These are phyloP conservation scores for Scheffersomyces lignicola DNA, from an alignment of 1,139 yeast species.

Conservation along the genomic window DNA sequence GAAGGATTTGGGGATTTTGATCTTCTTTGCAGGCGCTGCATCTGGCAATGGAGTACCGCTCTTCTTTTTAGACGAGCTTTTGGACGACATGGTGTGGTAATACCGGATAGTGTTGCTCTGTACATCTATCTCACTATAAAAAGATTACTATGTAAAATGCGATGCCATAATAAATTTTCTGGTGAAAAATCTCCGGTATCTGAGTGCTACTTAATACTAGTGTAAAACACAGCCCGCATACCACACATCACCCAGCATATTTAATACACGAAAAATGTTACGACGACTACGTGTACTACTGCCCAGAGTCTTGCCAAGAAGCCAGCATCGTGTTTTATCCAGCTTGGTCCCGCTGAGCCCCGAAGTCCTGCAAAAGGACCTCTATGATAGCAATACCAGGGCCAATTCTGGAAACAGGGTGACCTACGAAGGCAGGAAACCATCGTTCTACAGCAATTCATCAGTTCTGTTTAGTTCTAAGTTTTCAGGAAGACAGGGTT, in stretches of 20 bases:
- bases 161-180: no score
- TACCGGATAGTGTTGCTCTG: neutral
- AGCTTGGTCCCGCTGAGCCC: conserved; percentile 7
- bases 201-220: no score
- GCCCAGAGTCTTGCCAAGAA: neutral
- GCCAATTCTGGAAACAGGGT: conserved; percentile 11
- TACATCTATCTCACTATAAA: no score
- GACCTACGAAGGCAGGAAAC: conserved; percentile 13
- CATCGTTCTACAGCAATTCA: conserved; percentile 17
- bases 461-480: conserved; percentile 15
- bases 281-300: neutral
- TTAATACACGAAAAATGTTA: no score
- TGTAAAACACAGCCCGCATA: no score
- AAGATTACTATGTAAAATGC: no score
- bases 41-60: conserved; percentile 17
- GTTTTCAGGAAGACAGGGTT: conserved; percentile 11
- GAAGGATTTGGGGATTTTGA: conserved; percentile 47
- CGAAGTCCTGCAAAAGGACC: conserved; percentile 18
- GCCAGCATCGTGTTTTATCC: neutral
- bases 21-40: conserved; percentile 33
- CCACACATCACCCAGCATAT: no score
- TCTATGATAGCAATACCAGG: conserved; percentile 12
- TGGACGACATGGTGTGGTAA: conserved; percentile 26
- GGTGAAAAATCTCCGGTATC: no score
- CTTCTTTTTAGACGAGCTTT: conserved; percentile 27